Percentiles rank a stretch among this genome's conserved stretches.
phyloP scores from a whole-genome alignment of 306 rosid species.

The Begonia loranthoides region DNA sequence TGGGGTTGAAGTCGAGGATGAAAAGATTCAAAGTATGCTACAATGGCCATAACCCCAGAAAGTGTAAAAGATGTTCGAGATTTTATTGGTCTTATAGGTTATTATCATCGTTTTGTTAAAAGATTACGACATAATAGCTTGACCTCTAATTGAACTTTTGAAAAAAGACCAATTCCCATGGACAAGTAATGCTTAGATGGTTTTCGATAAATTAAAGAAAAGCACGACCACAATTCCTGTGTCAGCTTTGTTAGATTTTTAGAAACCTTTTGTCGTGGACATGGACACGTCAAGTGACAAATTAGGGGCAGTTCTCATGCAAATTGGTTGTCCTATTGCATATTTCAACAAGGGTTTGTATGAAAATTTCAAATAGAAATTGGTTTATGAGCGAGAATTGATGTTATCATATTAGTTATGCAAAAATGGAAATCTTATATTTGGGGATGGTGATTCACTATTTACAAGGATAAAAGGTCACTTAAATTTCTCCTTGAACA shows the following conservation, averaged over 20 bases:
- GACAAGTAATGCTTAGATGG: not conserved
- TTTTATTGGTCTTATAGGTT: not conserved
- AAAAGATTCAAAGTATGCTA: not conserved
- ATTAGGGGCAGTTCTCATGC: not conserved
- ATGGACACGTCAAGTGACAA: accelerated
- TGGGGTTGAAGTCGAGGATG: not conserved
- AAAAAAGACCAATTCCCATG: not conserved
- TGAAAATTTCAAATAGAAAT: not conserved
- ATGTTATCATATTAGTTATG: no score
- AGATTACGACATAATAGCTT: not conserved
- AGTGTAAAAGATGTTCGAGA: no score
- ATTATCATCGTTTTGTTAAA: not conserved
- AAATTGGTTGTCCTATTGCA: not conserved
- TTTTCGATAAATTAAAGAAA: not conserved
- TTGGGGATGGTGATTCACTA: not conserved
- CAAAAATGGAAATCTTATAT: no score
- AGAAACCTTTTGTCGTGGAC: not conserved
- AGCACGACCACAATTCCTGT: not conserved
- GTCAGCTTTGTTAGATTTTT: not conserved
- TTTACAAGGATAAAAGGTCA: no score
- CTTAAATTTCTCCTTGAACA: no score
- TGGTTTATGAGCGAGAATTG: no score
- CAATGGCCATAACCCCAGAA: no score
- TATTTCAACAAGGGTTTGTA: not conserved
- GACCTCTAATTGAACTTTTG: not conserved